phyloP scores from a whole-genome alignment of 208 protist species.

The Acanthamoeba royreba region DNA sequence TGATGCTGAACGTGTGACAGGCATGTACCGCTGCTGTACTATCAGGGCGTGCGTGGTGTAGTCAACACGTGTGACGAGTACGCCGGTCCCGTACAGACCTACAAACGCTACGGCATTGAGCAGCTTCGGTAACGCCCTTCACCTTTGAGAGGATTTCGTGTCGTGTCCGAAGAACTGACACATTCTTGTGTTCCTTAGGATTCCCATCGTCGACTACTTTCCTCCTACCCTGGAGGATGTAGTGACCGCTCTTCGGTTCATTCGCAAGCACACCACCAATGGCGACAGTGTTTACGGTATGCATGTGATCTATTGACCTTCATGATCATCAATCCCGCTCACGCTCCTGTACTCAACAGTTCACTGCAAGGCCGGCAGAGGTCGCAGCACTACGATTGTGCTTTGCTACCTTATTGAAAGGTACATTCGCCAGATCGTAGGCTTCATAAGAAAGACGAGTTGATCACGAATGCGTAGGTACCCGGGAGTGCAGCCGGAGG shows the following conservation, averaged over 20 bases:
- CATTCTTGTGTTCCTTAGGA: background rate
- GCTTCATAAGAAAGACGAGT: background rate
- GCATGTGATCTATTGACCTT: background rate
- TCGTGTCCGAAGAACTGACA: background rate
- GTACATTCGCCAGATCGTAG: background rate
- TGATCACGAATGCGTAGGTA: background rate
- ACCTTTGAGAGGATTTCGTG: background rate
- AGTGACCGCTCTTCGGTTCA: background rate
- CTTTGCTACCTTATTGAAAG: constrained; percentile 1
- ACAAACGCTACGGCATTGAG: background rate
- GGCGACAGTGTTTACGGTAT: background rate
- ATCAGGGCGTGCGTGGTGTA: background rate
- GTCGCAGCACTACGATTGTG: background rate
- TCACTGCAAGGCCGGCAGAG: background rate
- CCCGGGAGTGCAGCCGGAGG: background rate
- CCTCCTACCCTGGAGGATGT: background rate
- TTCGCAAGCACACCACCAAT: background rate
- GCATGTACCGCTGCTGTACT: background rate
- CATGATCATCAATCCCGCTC: background rate
- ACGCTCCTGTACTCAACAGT: background rate
- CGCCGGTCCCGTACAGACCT: background rate
- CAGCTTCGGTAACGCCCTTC: background rate
- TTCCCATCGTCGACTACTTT: constrained; percentile 14
- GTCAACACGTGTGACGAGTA: constrained; percentile 33
- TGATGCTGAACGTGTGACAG: background rate